These are phyloP conservation scores for Massarina eburnea DNA, from an alignment of 2,329 filamentous ascomycete genomes.

Conservation along the genomic window DNA sequence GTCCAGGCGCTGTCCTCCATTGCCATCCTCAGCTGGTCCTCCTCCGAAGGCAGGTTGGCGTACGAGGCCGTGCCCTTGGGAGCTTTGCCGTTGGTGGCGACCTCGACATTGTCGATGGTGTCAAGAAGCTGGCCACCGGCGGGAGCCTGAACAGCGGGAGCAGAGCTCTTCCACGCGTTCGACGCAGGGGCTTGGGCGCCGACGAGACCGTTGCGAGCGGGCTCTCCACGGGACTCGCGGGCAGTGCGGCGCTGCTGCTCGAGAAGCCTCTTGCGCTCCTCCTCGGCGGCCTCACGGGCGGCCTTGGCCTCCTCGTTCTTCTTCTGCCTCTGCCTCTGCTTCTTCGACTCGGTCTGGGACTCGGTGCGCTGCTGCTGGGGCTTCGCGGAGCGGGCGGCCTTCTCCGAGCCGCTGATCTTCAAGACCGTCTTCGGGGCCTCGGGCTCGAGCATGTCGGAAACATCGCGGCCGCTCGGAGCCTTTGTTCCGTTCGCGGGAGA, in stretches of 20 bases:
- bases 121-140: slow-evolving; percentile 47
- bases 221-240: slow-evolving; percentile 77
- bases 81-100: slow-evolving; percentile 43
- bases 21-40: slow-evolving; percentile 60
- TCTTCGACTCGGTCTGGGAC: slow-evolving; percentile 75
- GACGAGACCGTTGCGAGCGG: slow-evolving; percentile 74
- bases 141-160: slow-evolving; percentile 24
- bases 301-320: slow-evolving; percentile 82
- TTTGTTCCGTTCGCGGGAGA: slow-evolving; percentile 56
- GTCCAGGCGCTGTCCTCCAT: slow-evolving; percentile 61
- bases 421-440: slow-evolving; percentile 71
- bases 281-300: slow-evolving; percentile 74
- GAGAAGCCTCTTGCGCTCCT: slow-evolving; percentile 71
- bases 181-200: slow-evolving; percentile 49
- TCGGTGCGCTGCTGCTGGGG: slow-evolving; percentile 61
- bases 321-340: slow-evolving; percentile 88
- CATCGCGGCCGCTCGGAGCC: slow-evolving; percentile 64
- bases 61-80: slow-evolving; percentile 45
- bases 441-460: slow-evolving; percentile 91
- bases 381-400: slow-evolving; percentile 60
- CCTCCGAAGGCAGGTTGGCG: slow-evolving; percentile 58
- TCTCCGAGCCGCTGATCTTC: slow-evolving; percentile 70
- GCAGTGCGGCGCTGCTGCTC: slow-evolving; percentile 84
- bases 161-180: slow-evolving; percentile 56
- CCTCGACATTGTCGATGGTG: slow-evolving; percentile 50